Evolutionary conservation across 139 green algal genomes (phyloP), one percentile per base, ranked within the genome.

Genomic region (Closterium sp.): DNA sequence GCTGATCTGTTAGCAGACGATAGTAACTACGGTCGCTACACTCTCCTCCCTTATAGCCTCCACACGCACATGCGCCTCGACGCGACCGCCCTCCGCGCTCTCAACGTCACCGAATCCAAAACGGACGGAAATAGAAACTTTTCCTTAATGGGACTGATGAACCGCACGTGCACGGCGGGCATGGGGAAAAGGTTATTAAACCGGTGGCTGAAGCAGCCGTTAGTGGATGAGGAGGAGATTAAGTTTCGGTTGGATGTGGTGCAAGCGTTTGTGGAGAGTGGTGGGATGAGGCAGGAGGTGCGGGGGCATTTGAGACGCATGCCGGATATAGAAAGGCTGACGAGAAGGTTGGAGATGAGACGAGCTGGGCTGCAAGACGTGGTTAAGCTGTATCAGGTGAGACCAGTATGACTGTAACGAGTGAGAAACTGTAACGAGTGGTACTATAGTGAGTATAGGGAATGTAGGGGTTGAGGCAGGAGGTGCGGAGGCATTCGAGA

Each of bases 141-240:
- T 94, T 97, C 92, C 89, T 94, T 99, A 85, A 97, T 97, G 86
- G 97, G 97, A 22, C 95, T 99, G n/a, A 95, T 99, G 92, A 97
- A 97, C 91, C 94, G 96, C 5, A 96, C 94, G n/a, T 95, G 96
- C 87, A 99, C 97, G 1, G 92, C 97, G 42, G 92, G 92, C 34
- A 99, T 99, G 98, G 98, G 97, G 89, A 98, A 98, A 95, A 94
- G 98, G 28, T 94, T 97, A 87, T 95, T 99, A 30, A 96, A 98
- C 94, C 90, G 94, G n/a, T 99, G 98, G 98, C 92, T 99, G 31
- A 99, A 99, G 95, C 97, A 98, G 94, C 98, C 98, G 2, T 96
- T 99, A 85, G 92, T 97, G 21, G 94, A 97, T 13, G 73, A 96
- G 19, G 94, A 89, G 4, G 96, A 92, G 85, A 94, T 95, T 21